Conservation (phyloP, 352 stramenopile genomes). For the Pythium myriotylum region DNA sequence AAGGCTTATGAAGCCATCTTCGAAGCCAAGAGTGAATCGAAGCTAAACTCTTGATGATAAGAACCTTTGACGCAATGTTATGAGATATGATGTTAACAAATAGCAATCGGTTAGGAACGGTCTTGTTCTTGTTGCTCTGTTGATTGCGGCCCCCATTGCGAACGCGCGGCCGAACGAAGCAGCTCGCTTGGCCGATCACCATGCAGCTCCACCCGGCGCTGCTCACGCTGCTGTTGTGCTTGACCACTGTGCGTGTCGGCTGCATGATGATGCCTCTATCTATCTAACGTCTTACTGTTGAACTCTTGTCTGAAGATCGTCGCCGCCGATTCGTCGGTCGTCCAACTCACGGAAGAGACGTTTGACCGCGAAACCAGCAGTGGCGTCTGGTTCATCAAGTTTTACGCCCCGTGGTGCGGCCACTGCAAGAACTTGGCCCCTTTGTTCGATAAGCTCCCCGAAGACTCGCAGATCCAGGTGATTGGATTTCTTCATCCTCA, state of each 20-base stretch:
- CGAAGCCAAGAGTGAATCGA: slow-evolving; percentile 2
- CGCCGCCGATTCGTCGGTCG: slow-evolving; percentile 15
- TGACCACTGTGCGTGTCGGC: no score
- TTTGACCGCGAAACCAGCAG: slow-evolving; percentile 64
- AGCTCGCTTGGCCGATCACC: neutral
- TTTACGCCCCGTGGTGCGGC: slow-evolving; percentile 85
- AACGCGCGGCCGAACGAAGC: slow-evolving; percentile 19
- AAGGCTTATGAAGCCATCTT: slow-evolving; percentile 28
- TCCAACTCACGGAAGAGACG: slow-evolving; percentile 27
- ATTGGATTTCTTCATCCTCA: no score
- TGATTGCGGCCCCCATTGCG: slow-evolving; percentile 8
- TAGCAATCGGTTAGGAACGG: neutral
- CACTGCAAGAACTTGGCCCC: slow-evolving; percentile 85
- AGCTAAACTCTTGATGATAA: slow-evolving; percentile 8
- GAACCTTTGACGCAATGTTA: no score
- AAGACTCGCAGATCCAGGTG: slow-evolving; percentile 39
- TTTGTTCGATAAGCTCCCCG: slow-evolving; percentile 58
- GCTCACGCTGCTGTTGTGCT: slow-evolving; percentile 25
- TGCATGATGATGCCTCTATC: slow-evolving; percentile 3
- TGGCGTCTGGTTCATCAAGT: slow-evolving; percentile 80
- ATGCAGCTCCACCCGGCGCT: slow-evolving; percentile 25
- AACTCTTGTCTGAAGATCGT: slow-evolving; percentile 1
- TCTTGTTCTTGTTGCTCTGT: slow-evolving; percentile 1
- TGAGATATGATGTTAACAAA: no score
- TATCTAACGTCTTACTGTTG: neutral